These are phyloP conservation scores for Saccharomyces kudriavzevii DNA, from an alignment of 805 yeast genomes.

Conservation along the genomic window DNA sequence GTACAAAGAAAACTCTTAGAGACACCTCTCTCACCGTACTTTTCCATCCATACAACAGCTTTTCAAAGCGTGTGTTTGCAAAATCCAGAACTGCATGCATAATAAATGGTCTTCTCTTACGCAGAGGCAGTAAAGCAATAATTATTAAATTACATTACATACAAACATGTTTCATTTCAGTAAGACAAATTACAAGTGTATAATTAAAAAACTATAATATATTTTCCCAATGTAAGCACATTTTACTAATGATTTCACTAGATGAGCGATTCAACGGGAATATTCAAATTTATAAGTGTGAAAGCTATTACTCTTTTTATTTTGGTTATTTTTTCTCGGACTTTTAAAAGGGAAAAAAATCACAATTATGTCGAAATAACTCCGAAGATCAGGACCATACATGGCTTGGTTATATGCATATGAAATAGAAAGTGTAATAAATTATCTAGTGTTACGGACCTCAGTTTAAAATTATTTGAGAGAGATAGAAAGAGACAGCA, in stretches of 20 bases:
- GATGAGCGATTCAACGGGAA: slow-evolving; percentile 36
- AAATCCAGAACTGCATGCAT: background rate
- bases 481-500: background rate
- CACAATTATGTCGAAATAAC: background rate
- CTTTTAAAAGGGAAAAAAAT: background rate
- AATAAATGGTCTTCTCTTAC: background rate
- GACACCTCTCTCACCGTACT: background rate
- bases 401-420: background rate
- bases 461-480: background rate
- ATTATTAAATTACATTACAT: background rate
- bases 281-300: slow-evolving; percentile 23
- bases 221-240: slow-evolving; percentile 34
- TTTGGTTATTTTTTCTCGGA: background rate
- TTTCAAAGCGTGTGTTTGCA: background rate
- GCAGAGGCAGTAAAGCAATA: background rate
- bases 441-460: background rate
- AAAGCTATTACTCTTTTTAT: background rate
- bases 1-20: slow-evolving; percentile 29
- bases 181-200: background rate
- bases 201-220: slow-evolving; percentile 6
- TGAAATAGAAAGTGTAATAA: background rate
- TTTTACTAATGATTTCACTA: slow-evolving; percentile 29
- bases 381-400: background rate
- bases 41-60: background rate
- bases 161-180: background rate